phyloP scores from a whole-genome alignment of 495 filamentous ascomycete genomes.

The Geoglossum glabrum region DNA sequence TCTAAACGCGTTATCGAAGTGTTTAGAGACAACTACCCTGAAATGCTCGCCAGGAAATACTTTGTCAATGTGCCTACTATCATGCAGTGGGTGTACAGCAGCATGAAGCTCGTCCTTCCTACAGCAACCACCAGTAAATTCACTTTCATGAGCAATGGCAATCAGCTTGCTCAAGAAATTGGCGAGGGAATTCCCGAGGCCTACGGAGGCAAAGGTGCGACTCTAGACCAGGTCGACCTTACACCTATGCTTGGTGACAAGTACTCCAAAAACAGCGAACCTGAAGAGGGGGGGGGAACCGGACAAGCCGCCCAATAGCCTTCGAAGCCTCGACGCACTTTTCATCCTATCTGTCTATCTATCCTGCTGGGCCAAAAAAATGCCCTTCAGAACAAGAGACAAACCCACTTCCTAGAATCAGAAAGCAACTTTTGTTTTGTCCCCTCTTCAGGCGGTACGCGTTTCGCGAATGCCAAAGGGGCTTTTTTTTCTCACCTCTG shows the following conservation, averaged over 20 bases:
- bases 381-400: too few species aligned
- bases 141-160: constrained; percentile 58
- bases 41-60: constrained; percentile 73
- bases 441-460: too few species aligned
- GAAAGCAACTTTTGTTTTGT: too few species aligned
- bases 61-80: constrained; percentile 77
- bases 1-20: constrained; percentile 59
- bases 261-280: not conserved
- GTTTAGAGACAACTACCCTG: constrained; percentile 63
- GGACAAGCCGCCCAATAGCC: too few species aligned
- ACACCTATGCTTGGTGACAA: not conserved
- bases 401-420: too few species aligned
- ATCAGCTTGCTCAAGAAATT: constrained; percentile 42
- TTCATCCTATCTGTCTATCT: too few species aligned
- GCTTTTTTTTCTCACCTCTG: too few species aligned
- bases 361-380: too few species aligned
- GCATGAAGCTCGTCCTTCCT: constrained; percentile 62
- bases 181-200: constrained; percentile 37
- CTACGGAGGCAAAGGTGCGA: constrained; percentile 48
- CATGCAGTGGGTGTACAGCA: constrained; percentile 69
- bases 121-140: constrained; percentile 72
- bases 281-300: not conserved
- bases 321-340: too few species aligned
- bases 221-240: not conserved
- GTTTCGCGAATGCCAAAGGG: too few species aligned